Conservation (phyloP, 345 rosid species). For the Raphanus raphanistrum region DNA sequence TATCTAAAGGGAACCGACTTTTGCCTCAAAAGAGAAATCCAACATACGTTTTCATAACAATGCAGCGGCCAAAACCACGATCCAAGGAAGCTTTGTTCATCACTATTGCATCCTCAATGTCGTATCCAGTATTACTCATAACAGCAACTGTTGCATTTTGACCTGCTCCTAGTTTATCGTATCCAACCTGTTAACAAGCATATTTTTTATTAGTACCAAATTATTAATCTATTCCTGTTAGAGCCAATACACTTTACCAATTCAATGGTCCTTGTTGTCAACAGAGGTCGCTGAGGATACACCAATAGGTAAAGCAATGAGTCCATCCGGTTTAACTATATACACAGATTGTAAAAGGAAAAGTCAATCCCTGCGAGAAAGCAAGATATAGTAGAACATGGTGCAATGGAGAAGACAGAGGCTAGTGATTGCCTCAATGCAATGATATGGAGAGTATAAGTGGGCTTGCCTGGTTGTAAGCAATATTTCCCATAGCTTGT, state of each 20-base stretch:
- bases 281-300: slow-evolving; percentile 88
- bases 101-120: slow-evolving; percentile 96
- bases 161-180: slow-evolving; percentile 98
- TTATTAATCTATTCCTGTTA: slow-evolving; percentile 1
- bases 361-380: slow-evolving; percentile 5
- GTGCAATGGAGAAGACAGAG: not conserved
- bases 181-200: slow-evolving; percentile 65
- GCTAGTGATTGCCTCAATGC: slow-evolving; percentile 1
- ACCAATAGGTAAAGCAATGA: slow-evolving; percentile 82
- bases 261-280: slow-evolving; percentile 96
- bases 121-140: slow-evolving; percentile 93
- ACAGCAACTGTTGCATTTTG: slow-evolving; percentile 99
- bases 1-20: slow-evolving; percentile 13
- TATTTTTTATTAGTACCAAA: slow-evolving; percentile 12
- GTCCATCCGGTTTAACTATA: slow-evolving; percentile 83
- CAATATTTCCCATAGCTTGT: slow-evolving; percentile 98
- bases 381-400: not conserved
- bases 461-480: slow-evolving; percentile 81
- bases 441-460: slow-evolving; percentile 7
- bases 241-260: slow-evolving; percentile 51
- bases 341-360: slow-evolving; percentile 2
- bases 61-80: slow-evolving; percentile 98
- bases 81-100: slow-evolving; percentile 96
- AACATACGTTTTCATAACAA: slow-evolving; percentile 83
- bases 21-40: slow-evolving; percentile 4